Conservation (phyloP, 2,329 filamentous ascomycete species). For the Sphaceloma murrayae region DNA sequence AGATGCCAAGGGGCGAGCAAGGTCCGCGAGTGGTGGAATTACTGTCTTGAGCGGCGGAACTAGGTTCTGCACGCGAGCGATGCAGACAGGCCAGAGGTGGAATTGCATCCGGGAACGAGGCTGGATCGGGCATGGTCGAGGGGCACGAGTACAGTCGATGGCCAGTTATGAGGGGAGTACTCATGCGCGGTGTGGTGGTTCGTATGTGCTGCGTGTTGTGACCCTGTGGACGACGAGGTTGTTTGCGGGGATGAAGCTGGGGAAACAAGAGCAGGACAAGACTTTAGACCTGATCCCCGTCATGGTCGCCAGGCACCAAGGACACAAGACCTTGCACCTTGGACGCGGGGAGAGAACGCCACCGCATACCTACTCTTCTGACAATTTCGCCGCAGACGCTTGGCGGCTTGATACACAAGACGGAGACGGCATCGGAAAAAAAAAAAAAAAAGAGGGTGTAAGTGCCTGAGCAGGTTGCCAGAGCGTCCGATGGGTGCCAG, state of each 20-base stretch:
- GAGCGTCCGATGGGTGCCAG: too few relatives aligned
- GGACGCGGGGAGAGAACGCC: background rate
- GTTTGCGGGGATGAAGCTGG: constrained; percentile 3
- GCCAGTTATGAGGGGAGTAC: too few relatives aligned
- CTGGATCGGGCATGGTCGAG: constrained; percentile 1
- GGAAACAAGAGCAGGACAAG: constrained; percentile 4
- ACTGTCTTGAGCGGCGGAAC: background rate
- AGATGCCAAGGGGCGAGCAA: constrained; percentile 2
- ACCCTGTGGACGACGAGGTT: background rate
- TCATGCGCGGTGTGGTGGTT: too few relatives aligned
- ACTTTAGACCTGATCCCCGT: too few relatives aligned
- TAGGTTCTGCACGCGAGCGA: constrained; percentile 6
- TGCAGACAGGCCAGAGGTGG: constrained; percentile 1
- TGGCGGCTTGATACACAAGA: background rate
- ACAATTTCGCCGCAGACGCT: constrained; percentile 13
- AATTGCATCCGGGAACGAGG: constrained; percentile 5
- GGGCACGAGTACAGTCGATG: background rate
- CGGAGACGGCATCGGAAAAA: too few relatives aligned
- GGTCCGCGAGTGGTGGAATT: constrained; percentile 12
- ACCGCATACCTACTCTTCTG: background rate
- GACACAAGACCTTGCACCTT: too few relatives aligned
- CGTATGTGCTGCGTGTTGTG: background rate
- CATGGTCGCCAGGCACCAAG: constrained; percentile 10
- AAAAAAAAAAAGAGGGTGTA: too few relatives aligned
- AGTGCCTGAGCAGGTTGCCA: too few relatives aligned